Base-by-base conservation (phyloP, 192 early-diverging fungal species). In the Backusella morwellensis region DNA sequence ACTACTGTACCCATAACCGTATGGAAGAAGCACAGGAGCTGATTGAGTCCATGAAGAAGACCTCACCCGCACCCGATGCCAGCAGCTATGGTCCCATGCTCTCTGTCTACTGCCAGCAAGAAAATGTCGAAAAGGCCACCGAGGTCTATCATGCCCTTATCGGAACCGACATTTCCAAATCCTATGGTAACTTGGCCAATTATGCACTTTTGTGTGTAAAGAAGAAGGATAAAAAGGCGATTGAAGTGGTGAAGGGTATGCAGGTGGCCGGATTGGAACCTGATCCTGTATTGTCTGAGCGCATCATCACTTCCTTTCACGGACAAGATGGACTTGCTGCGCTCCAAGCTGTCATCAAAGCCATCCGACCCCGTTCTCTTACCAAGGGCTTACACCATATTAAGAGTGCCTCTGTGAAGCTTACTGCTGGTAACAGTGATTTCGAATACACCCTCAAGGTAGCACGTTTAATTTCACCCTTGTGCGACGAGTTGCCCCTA, bases 41-140 rank as follows among this genome's bases (percentile, higher is more conserved):
- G 6, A 54, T 84, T 26, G 21, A 50, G 1, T 40, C 67, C 12
- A 54, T 84, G 38, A 44, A 78, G 42, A 36, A 80, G 26, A 23
- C 73, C 1, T 36, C 38, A 12, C 82, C 82, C 38, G 17, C 72
- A 19, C 82, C 82, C 1, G 79, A 78, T 56, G 78, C 82, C 3
- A 75, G 73, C 44, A 84, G 76, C 32, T 84, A 75, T 73, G 82
- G 82, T 15, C 75, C 79, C 5, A 66, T 84, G 29, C 44, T 84
- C 0, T 73, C 77, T 35, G 66, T 74, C 41, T 75, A 78, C 42
- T 78, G 74, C 17, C 72, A 75, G 32, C 14, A 35, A 7, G 17
- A 56, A 35, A 26, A 68, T 15, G 36, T 80, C 9, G 73, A 74
- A 17, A 21, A 72, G 2, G 79, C 79, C n/a, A 70, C 73, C 9